These are phyloP conservation scores for Pseudocercospora eumusae DNA, from an alignment of 2,329 filamentous ascomycete species.

Conservation along the genomic window DNA sequence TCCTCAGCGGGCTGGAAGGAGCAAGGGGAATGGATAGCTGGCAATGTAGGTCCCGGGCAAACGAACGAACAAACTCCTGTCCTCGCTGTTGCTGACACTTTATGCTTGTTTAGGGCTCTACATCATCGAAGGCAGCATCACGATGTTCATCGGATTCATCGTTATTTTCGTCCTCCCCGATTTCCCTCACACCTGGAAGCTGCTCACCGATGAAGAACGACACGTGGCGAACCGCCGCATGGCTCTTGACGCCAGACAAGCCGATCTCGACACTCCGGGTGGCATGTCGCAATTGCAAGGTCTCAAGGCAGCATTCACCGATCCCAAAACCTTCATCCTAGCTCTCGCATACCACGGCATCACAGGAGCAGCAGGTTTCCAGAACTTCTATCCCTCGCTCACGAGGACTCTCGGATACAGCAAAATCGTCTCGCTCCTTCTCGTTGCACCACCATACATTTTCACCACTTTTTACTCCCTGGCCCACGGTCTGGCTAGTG, in stretches of 20 bases:
- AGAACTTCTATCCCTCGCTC: constrained; percentile 60
- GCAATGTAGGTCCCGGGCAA: constrained; percentile 39
- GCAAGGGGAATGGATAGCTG: constrained; percentile 60
- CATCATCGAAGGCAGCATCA: constrained; percentile 42
- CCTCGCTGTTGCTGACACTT: neutral
- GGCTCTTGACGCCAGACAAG: constrained; percentile 54
- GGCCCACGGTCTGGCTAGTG: constrained; percentile 49
- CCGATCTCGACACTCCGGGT: constrained; percentile 52
- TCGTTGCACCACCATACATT: constrained; percentile 57
- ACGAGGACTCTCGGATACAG: constrained; percentile 49
- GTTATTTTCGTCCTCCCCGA: constrained; percentile 49
- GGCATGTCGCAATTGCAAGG: constrained; percentile 53
- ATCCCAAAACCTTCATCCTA: constrained; percentile 54
- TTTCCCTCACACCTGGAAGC: constrained; percentile 50
- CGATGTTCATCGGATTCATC: constrained; percentile 31
- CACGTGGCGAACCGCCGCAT: constrained; percentile 52
- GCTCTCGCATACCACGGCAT: constrained; percentile 53
- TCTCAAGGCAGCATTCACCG: constrained; percentile 54
- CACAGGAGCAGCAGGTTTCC: constrained; percentile 54
- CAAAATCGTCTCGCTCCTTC: constrained; percentile 50
- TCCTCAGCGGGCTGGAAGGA: constrained; percentile 65
- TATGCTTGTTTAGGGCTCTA: constrained; percentile 40
- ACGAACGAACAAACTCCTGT: neutral
- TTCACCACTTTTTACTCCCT: constrained; percentile 56
- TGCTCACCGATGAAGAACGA: constrained; percentile 49